Base-by-base conservation (phyloP, 2,329 filamentous ascomycete genomes). In the Aspergillus oerlinghausenensis region DNA sequence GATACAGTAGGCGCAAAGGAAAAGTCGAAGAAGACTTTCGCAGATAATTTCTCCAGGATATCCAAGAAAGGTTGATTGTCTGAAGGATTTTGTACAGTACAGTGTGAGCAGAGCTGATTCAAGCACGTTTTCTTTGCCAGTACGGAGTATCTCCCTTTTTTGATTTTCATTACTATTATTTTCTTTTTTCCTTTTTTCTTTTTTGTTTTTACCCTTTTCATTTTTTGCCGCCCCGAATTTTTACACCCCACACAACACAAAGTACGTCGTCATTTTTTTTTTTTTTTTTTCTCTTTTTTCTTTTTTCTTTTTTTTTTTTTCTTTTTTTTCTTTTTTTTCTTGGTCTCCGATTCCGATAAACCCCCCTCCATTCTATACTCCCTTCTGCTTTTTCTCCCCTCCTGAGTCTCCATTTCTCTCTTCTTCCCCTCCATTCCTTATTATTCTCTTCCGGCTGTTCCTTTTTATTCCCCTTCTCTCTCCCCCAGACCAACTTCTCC, bases 381-480 rank as follows among this genome's bases (percentile, higher is more conserved):
- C 38, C 61, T 63, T 57, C 57, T 61, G 54, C 58, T 56, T 57
- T 56, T 63, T 55, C 63, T 64, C 64, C 64, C 60, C 59, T 61
- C 62, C 62, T 63, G 63, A 54, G 66, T 57, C 60, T 66, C 59
- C 59, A 58, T 61, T 60, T 61, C 62, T 60, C 62, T 61, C 63
- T 65, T 63, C 60, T 63, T 55, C 62, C 59, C 57, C 65, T 62
- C 60, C 60, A 60, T 63, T 63, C 61, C 55, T 57, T 54, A 56
- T 56, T 57, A 56, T 55, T 51, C 54, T 50, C 52, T 48, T 57
- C 32, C 56, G 57, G 53, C 59, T 52, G 47, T 69, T 62, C 65
- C 65, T 55, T 67, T 69, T 55, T 65, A 64, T 63, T 65, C 67
- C 57, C 67, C 67, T 66, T 50, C 54, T 61, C 62, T 54, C 59